Evolutionary conservation across 2,329 filamentous ascomycete species (phyloP).

Genomic region (Neonectria sp.): DNA sequence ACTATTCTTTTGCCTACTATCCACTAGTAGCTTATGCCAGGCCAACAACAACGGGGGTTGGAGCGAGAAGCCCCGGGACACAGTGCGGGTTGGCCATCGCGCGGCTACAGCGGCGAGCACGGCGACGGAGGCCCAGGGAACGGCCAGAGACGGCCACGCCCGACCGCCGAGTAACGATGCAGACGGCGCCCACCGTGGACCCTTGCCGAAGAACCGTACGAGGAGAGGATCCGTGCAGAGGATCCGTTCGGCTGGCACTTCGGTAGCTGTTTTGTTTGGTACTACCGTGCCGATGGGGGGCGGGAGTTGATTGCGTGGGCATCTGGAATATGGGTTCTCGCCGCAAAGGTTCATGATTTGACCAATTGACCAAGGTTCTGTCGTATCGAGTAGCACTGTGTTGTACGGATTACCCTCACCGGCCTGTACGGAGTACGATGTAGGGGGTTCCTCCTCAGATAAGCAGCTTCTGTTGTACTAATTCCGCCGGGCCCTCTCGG

Average conservation of each 20-base stretch:
- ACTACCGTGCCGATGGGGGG: neutral
- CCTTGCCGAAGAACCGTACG: conserved; percentile 30
- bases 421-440: neutral
- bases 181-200: conserved; percentile 24
- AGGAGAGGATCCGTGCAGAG: conserved; percentile 6
- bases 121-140: conserved; percentile 19
- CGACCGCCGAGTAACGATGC: conserved; percentile 17
- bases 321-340: neutral
- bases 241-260: neutral
- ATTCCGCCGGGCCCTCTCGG: neutral
- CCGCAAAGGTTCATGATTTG: neutral
- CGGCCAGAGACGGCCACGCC: conserved; percentile 21
- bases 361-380: neutral
- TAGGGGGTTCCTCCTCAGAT: neutral
- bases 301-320: neutral
- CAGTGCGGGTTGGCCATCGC: conserved; percentile 23
- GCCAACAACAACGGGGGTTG: neutral
- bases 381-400: neutral
- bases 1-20: neutral
- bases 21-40: neutral
- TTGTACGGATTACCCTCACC: neutral
- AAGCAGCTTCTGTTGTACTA: neutral
- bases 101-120: conserved; percentile 29
- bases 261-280: conserved; percentile 9
- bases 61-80: conserved; percentile 8